Evolutionary conservation across 306 rosid genomes (phyloP).

Genomic region (Canavalia gladiata): DNA sequence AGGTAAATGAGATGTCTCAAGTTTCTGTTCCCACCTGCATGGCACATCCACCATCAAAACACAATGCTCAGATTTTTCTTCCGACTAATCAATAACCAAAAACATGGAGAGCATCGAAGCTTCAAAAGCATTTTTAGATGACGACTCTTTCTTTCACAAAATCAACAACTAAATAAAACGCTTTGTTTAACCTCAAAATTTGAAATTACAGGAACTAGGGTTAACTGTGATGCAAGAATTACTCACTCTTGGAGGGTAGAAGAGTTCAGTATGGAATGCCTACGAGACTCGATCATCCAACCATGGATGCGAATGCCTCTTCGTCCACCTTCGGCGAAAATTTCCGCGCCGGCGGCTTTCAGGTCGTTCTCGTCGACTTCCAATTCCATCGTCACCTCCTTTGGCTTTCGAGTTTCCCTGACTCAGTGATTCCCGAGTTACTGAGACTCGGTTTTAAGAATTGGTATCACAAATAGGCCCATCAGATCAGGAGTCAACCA

Average conservation of each 20-base stretch:
- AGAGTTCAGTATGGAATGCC: conserved; percentile 77
- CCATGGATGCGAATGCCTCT: conserved; percentile 80
- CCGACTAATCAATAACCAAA: conserved; percentile 1
- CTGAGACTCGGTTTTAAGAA: background rate
- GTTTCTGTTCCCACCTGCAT: conserved; percentile 90
- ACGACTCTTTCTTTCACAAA: background rate
- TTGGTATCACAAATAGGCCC: background rate
- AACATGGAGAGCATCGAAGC: background rate
- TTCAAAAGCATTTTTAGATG: background rate
- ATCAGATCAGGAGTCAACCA: background rate
- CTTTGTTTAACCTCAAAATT: background rate
- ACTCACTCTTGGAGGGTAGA: conserved; percentile 64
- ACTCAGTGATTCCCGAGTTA: conserved; percentile 1
- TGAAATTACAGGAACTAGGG: conserved; percentile 32
- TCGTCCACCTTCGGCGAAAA: conserved; percentile 69
- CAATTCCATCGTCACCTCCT: conserved; percentile 65
- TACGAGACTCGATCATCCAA: conserved; percentile 86
- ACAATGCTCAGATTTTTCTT: background rate
- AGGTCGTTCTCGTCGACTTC: conserved; percentile 74
- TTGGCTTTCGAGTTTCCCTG: conserved; percentile 28
- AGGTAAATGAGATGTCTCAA: conserved; percentile 84
- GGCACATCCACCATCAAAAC: conserved; percentile 44
- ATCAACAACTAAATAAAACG: background rate
- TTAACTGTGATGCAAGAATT: conserved; percentile 9
- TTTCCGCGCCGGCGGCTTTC: conserved; percentile 88